Evolutionary conservation across 2,329 filamentous ascomycete species (phyloP).

Genomic region (Pseudogymnoascus sp.): DNA sequence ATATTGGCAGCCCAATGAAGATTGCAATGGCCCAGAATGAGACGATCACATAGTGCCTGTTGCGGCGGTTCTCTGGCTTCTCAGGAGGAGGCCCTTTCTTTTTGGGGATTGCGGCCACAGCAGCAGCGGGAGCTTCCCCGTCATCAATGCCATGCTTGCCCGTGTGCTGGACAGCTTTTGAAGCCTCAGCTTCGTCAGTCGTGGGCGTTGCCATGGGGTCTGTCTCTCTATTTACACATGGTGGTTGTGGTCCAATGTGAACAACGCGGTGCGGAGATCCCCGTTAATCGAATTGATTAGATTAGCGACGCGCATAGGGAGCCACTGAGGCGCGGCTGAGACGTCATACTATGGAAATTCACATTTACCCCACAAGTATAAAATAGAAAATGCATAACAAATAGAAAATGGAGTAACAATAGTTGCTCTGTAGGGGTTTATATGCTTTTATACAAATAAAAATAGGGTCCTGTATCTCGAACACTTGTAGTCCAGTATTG

Average conservation of each 20-base stretch:
- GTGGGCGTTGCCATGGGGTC: background rate
- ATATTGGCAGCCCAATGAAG: constrained; percentile 80
- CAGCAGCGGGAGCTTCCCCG: constrained; percentile 18
- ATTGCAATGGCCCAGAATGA: constrained; percentile 89
- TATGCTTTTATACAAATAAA: background rate
- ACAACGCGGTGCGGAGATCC: background rate
- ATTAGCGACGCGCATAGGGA: background rate
- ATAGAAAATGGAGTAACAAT: background rate
- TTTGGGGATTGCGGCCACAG: constrained; percentile 19
- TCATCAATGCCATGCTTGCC: background rate
- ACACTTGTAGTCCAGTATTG: background rate
- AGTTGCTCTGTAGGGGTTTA: background rate
- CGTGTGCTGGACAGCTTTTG: constrained; percentile 6
- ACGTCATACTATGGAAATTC: background rate
- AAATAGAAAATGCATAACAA: background rate
- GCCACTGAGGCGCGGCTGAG: background rate
- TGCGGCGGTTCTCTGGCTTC: constrained; percentile 57
- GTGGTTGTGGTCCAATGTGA: background rate
- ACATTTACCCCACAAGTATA: background rate
- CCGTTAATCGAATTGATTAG: background rate
- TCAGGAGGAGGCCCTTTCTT: constrained; percentile 60
- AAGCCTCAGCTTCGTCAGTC: constrained; percentile 10
- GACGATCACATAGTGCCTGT: constrained; percentile 66
- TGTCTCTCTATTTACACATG: constrained; percentile 17
- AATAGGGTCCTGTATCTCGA: too few species aligned